Evolutionary conservation across 2,329 filamentous ascomycete species (phyloP), one percentile per base, ranked within the genome.

Genomic region (Fusarium subtropicale): DNA sequence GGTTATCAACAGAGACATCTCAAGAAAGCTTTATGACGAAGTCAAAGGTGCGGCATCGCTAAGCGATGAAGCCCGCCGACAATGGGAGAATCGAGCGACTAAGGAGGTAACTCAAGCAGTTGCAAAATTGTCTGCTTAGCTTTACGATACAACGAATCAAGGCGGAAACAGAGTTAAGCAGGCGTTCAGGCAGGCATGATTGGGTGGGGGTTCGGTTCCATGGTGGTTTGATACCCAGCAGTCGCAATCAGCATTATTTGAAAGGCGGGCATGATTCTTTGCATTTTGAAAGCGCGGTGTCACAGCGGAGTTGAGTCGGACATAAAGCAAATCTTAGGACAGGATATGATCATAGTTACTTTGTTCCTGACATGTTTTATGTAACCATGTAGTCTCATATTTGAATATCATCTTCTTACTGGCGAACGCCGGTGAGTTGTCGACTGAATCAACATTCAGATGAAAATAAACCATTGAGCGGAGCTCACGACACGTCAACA

Each of bases 1-100:
- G 4, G 89, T 89, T 59, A 97, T 98, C 80, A 98, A 98, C 77
- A 90, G 94, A 66, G 91, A 92, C 64, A 90, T 98, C 34, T 97
- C 93, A 42, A 91, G 93, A 60, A 92, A 91, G 81, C 84, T 99
- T 61, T 99, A 99, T 80, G 93, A 89, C 69, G 86, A 89, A 65
- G 84, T 88, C 46, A 82, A 83, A 48, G 82, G 85, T 64, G 84
- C 84, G 16, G 80, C 84, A 22, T 80, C 83, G 26, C 84, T 96
- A 31, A 87, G 92, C 74, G 86, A 91, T 24, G 87, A 88, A 30
- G 87, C 88, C 58, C 87, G 89, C 60, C 87, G 87, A 68, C 86
- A 86, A 48, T 93, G 93, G 86, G 92, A 97, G 81, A 88, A 86
- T 71, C 86, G 93, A 74, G 94, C 94, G 16, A 87, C 85, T 20